These are phyloP conservation scores for Stachybotrys chlorohalonatus DNA, from an alignment of 2,329 filamentous ascomycete genomes.

Conservation along the genomic window DNA sequence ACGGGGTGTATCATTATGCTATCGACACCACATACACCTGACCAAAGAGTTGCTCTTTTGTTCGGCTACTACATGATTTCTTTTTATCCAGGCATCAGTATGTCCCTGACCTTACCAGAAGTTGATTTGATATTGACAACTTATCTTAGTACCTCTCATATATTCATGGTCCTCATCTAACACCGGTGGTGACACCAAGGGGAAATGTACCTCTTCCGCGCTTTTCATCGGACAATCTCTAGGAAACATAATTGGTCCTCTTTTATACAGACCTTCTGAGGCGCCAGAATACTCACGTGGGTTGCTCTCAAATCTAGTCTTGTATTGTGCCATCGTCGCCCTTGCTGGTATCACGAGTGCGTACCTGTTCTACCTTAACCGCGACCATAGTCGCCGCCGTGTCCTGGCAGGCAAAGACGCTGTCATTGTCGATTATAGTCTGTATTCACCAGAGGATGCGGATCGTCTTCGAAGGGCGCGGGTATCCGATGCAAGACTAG, in stretches of 20 bases:
- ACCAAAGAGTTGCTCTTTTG: conserved; percentile 36
- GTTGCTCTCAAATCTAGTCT: conserved; percentile 44
- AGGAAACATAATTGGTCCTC: conserved; percentile 52
- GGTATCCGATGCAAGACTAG: background rate
- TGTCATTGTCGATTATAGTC: conserved; percentile 10
- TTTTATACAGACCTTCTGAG: conserved; percentile 33
- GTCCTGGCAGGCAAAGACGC: conserved; percentile 11
- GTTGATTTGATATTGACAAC: background rate
- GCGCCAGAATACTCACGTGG: conserved; percentile 27
- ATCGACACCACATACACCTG: conserved; percentile 30
- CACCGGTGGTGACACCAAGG: conserved; percentile 53
- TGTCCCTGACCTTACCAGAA: background rate
- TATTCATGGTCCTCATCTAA: conserved; percentile 46
- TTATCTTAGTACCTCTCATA: conserved; percentile 26
- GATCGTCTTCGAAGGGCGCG: conserved; percentile 4
- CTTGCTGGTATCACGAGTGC: conserved; percentile 26
- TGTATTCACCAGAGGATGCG: conserved; percentile 4
- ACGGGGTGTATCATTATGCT: conserved; percentile 33
- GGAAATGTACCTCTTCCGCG: conserved; percentile 49
- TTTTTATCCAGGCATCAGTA: conserved; percentile 1
- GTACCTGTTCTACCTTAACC: conserved; percentile 37
- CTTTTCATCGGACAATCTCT: conserved; percentile 47
- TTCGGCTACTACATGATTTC: conserved; percentile 39
- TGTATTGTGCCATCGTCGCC: conserved; percentile 19
- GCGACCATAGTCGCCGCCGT: conserved; percentile 27